These are phyloP conservation scores for Tuber borchii DNA, from an alignment of 495 filamentous ascomycete species.

Conservation along the genomic window DNA sequence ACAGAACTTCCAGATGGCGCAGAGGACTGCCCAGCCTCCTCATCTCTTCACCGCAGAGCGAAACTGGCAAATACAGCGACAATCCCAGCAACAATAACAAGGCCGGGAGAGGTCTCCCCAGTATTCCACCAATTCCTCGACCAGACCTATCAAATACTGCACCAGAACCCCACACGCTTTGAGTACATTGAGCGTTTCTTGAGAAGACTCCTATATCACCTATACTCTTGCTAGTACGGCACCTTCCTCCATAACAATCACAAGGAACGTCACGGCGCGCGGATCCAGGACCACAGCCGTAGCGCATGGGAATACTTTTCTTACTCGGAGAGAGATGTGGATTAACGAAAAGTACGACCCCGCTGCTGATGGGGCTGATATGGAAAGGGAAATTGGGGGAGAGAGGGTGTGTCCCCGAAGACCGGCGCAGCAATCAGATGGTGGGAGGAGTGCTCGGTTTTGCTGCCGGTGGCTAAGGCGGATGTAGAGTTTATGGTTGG, in stretches of 20 bases:
- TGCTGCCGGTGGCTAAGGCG: too few species aligned
- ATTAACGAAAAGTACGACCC: conserved; percentile 71
- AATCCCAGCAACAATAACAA: conserved; percentile 33
- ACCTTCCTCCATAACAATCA: conserved; percentile 95
- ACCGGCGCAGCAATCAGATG: conserved; percentile 61
- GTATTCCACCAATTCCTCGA: conserved; percentile 99
- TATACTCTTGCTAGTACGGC: conserved; percentile 94
- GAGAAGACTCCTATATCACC: conserved; percentile 81
- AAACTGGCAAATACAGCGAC: conserved; percentile 22
- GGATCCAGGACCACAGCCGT: conserved; percentile 64
- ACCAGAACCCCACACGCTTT: conserved; percentile 83
- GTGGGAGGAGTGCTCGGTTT: too few species aligned
- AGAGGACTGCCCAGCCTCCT: conserved; percentile 9
- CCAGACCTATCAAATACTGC: conserved; percentile 80
- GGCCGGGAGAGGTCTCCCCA: conserved; percentile 76
- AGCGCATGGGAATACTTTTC: conserved; percentile 97
- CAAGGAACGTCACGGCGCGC: conserved; percentile 72
- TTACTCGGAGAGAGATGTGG: conserved; percentile 70
- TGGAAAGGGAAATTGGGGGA: conserved; percentile 56
- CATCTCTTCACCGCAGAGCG: conserved; percentile 27
- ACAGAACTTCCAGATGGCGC: conserved; percentile 30
- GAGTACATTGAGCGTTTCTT: conserved; percentile 97
- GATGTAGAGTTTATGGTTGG: too few species aligned
- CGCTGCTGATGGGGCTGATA: conserved; percentile 61
- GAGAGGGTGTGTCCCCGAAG: conserved; percentile 74